Percentiles rank a stretch among this genome's conserved stretches.
phyloP scores from a whole-genome alignment of 2,329 filamentous ascomycete genomes.

The Trichoderma koningii region DNA sequence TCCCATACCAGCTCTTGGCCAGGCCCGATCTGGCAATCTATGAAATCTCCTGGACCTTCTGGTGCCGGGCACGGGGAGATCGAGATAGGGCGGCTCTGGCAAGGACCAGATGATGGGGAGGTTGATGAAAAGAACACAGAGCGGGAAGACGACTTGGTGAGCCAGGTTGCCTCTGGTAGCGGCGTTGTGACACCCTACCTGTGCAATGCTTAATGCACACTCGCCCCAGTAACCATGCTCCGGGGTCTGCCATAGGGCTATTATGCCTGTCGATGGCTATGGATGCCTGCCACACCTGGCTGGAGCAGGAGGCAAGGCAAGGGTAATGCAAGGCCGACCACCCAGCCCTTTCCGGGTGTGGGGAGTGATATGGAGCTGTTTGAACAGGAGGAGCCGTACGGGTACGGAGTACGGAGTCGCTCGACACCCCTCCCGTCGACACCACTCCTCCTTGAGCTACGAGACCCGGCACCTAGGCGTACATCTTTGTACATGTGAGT shows the following conservation, averaged over 20 bases:
- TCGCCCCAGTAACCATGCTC: conserved; percentile 18
- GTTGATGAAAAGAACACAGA: conserved; percentile 14
- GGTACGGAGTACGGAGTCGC: not conserved
- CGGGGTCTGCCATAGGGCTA: conserved; percentile 27
- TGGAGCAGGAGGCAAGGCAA: conserved; percentile 20
- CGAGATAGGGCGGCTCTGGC: conserved; percentile 11
- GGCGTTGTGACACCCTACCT: conserved; percentile 22
- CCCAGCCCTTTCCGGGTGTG: conserved; percentile 14
- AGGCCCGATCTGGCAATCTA: conserved; percentile 19
- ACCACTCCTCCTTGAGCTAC: conserved; percentile 6
- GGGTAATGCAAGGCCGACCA: conserved; percentile 18
- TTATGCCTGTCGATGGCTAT: conserved; percentile 24
- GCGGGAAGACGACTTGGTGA: conserved; percentile 2
- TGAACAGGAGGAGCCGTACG: conserved; percentile 19
- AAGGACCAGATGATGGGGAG: conserved; percentile 7
- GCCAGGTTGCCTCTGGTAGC: conserved; percentile 9
- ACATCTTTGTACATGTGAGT: conserved; percentile 23
- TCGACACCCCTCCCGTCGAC: conserved; percentile 15
- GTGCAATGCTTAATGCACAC: conserved; percentile 2
- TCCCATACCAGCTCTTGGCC: conserved; percentile 21
- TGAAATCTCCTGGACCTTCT: conserved; percentile 11
- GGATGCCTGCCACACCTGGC: conserved; percentile 10
- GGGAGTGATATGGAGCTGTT: conserved; percentile 19
- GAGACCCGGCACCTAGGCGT: not conserved
- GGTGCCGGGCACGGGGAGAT: conserved; percentile 6